phyloP scores from a whole-genome alignment of 768 basidiomycete genomes.

The Boletus rex-veris region DNA sequence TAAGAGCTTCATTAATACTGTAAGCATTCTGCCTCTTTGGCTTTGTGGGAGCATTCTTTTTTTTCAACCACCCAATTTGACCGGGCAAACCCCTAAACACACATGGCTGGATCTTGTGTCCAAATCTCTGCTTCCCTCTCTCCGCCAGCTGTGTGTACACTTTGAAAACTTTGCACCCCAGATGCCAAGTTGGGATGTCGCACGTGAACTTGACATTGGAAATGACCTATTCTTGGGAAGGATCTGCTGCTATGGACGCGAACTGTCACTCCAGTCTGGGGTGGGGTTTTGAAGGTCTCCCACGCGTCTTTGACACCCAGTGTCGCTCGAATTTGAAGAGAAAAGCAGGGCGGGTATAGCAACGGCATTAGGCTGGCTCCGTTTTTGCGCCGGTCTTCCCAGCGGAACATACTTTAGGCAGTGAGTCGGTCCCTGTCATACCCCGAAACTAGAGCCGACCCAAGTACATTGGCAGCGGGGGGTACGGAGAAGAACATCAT shows the following conservation, averaged over 20 bases:
- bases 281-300: neutral
- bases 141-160: too few relatives aligned
- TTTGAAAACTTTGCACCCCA: too few relatives aligned
- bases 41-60: too few relatives aligned
- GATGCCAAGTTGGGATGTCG: neutral
- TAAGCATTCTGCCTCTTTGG: too few relatives aligned
- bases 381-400: neutral
- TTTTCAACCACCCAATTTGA: too few relatives aligned
- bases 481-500: neutral
- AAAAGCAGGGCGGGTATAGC: neutral
- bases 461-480: neutral
- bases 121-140: too few relatives aligned
- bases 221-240: conserved; percentile 16
- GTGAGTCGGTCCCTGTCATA: neutral
- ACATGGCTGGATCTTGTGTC: too few relatives aligned
- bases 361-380: neutral
- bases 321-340: neutral
- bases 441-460: neutral
- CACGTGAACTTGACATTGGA: conserved; percentile 18
- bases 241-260: conserved; percentile 16
- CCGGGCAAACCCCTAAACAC: too few relatives aligned
- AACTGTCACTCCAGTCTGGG: conserved; percentile 6
- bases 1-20: too few relatives aligned
- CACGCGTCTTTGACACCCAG: neutral
- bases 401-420: neutral